Evolutionary conservation across 371 early-diverging fungal genomes (phyloP).

Genomic region (Circinella umbellata): DNA sequence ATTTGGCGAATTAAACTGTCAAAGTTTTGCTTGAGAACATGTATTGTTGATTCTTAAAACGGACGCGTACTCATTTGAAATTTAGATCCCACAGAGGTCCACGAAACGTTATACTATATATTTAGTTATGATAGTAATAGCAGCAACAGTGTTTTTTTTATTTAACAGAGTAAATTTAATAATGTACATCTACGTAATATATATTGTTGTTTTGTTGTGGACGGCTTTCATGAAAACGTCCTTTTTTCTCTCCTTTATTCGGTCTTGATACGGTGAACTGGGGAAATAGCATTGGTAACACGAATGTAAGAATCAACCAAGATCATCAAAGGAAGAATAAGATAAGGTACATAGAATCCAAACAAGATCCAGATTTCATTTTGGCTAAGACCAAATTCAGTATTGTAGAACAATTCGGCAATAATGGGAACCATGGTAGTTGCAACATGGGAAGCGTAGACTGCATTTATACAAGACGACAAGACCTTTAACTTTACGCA

Average conservation of each 20-base stretch:
- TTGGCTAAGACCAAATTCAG: constrained; percentile 29
- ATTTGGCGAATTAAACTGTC: constrained; percentile 13
- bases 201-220: no score
- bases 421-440: constrained; percentile 65
- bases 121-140: background rate
- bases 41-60: no score
- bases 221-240: background rate
- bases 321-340: constrained; percentile 59
- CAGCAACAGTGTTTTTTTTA: background rate
- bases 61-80: no score
- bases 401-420: constrained; percentile 50
- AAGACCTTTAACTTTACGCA: no score
- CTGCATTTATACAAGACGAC: constrained; percentile 12
- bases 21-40: constrained; percentile 19
- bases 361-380: constrained; percentile 42
- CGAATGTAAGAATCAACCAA: constrained; percentile 46
- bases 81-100: no score
- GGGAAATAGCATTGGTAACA: constrained; percentile 17
- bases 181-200: no score
- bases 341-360: constrained; percentile 62
- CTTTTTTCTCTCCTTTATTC: background rate
- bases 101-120: constrained; percentile 55
- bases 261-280: constrained; percentile 5
- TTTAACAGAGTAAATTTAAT: background rate
- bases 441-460: constrained; percentile 66